Evolutionary conservation across 1,284 basidiomycete species (phyloP).

Genomic region (Lentinus polychrous): DNA sequence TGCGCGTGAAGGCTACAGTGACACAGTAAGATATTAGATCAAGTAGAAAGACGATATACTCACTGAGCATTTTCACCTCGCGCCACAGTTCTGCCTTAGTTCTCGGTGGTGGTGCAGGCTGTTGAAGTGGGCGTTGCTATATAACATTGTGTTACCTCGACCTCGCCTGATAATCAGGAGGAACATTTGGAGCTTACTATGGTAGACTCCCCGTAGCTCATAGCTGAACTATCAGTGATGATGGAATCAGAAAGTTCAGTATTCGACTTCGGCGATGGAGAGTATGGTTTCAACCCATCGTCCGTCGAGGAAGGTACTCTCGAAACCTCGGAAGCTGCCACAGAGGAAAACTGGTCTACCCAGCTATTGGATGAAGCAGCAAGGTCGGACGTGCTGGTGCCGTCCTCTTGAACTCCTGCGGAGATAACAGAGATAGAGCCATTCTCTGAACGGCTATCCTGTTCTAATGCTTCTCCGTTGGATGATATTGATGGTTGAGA

Average conservation of each 20-base stretch:
- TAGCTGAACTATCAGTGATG: conserved; percentile 28
- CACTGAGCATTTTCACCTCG: conserved; percentile 77
- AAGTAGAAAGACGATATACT: conserved; percentile 15
- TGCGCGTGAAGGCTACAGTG: conserved; percentile 69
- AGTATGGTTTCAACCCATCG: conserved; percentile 8
- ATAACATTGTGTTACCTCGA: not conserved
- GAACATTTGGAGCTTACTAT: conserved; percentile 4
- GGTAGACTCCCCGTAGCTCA: conserved; percentile 19
- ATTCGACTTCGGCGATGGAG: conserved; percentile 15
- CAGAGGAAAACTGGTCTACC: conserved; percentile 37
- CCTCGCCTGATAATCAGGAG: too few species aligned
- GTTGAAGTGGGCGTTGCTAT: not conserved
- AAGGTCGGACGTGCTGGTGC: conserved; percentile 23
- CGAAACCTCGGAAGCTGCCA: conserved; percentile 15
- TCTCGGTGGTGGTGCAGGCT: conserved; percentile 18
- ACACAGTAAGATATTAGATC: not conserved
- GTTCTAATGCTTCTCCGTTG: conserved; percentile 27
- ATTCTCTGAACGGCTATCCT: conserved; percentile 45
- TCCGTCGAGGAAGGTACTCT: conserved; percentile 5
- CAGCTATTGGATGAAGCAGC: conserved; percentile 41
- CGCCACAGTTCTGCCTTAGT: conserved; percentile 75
- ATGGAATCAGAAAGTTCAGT: conserved; percentile 21
- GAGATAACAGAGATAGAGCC: conserved; percentile 37
- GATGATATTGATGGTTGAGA: conserved; percentile 22
- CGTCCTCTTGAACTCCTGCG: conserved; percentile 21